phyloP scores from a whole-genome alignment of 805 yeast species.

The Candida ortonii region DNA sequence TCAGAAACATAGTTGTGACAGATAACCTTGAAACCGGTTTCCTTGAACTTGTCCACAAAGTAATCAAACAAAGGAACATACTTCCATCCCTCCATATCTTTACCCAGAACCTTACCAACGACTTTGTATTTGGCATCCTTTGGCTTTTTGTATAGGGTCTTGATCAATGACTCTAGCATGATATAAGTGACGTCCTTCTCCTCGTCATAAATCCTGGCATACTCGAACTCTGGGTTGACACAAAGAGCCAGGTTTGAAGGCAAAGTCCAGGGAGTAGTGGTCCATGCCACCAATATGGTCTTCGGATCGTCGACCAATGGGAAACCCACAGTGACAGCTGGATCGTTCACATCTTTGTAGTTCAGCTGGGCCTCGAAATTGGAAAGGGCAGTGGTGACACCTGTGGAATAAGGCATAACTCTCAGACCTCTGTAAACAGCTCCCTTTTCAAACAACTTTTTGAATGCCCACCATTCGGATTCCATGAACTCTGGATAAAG shows the following conservation, averaged over 20 bases:
- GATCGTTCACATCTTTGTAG: constrained; percentile 95
- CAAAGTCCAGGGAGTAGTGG: constrained; percentile 99
- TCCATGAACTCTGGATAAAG: constrained; percentile 96
- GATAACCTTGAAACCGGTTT: constrained; percentile 78
- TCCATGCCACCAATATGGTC: constrained; percentile 92
- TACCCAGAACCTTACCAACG: constrained; percentile 77
- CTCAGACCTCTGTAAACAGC: constrained; percentile 92
- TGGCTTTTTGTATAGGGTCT: constrained; percentile 91
- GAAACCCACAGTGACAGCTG: constrained; percentile 92
- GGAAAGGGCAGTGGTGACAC: constrained; percentile 92
- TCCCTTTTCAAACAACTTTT: constrained; percentile 78
- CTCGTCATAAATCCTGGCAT: constrained; percentile 89
- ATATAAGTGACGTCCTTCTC: constrained; percentile 78
- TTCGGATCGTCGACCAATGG: constrained; percentile 75
- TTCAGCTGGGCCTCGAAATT: constrained; percentile 98
- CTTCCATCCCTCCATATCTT: constrained; percentile 71
- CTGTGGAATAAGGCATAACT: constrained; percentile 99
- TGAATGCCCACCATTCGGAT: constrained; percentile 98
- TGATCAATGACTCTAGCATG: constrained; percentile 76
- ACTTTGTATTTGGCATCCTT: constrained; percentile 81
- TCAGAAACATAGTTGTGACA: constrained; percentile 80
- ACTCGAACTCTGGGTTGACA: constrained; percentile 87
- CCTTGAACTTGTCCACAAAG: constrained; percentile 72
- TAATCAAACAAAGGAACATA: constrained; percentile 83
- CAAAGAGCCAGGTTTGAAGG: constrained; percentile 92